Evolutionary conservation across 2,329 filamentous ascomycete genomes (phyloP).

Genomic region (Verticillium longisporum): DNA sequence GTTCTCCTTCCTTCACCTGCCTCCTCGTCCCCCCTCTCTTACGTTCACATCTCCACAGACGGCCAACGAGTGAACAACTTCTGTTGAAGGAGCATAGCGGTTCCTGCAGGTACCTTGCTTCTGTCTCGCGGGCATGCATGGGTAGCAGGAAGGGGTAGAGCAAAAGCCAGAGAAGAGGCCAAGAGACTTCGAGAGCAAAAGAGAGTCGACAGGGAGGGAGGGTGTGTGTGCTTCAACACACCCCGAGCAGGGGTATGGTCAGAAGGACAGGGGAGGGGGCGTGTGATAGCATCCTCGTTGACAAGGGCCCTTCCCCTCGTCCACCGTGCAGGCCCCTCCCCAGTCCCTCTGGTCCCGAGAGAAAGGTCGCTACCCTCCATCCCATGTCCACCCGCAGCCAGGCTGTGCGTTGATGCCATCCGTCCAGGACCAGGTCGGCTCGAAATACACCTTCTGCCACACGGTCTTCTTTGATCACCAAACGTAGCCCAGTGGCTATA

Average conservation of each 20-base stretch:
- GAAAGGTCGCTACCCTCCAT: not conserved
- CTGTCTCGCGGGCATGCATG: constrained; percentile 1
- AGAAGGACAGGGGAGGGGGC: not conserved
- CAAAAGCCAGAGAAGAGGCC: not conserved
- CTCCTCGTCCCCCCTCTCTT: not conserved
- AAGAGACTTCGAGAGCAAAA: not conserved
- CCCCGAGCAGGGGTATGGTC: not conserved
- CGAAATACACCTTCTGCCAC: not conserved
- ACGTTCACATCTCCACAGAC: not conserved
- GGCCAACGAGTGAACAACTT: too few relatives aligned
- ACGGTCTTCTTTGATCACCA: not conserved
- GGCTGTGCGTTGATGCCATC: not conserved
- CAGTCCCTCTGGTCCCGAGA: not conserved
- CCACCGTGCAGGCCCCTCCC: not conserved
- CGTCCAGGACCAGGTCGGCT: not conserved
- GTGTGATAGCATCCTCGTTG: not conserved
- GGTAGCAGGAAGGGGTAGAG: not conserved
- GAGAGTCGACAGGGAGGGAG: not conserved
- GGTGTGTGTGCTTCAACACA: not conserved
- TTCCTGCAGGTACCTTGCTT: constrained; percentile 15
- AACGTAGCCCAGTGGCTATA: not conserved
- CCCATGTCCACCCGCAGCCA: not conserved
- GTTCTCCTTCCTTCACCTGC: not conserved
- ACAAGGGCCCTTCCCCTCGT: not conserved
- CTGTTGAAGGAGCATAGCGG: constrained; percentile 3